Evolutionary conservation across 768 basidiomycete species (phyloP), one percentile per base, ranked within the genome.

Genomic region (Lepiota brunneoincarnata): DNA sequence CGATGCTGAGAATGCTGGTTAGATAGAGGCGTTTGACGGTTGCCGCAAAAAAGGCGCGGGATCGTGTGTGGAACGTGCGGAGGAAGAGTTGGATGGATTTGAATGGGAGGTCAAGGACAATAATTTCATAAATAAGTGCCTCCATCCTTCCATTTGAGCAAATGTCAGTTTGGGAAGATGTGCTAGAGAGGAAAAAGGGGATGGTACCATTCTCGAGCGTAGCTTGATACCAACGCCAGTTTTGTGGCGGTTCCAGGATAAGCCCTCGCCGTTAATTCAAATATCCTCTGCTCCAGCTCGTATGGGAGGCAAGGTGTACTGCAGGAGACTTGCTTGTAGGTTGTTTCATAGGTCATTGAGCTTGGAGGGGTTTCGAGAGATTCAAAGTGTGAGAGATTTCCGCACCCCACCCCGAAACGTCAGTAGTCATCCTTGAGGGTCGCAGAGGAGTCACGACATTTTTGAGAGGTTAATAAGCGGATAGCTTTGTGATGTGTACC

Each of bases 241-340:
- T 59, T 65, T 18, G 61, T 49, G 11, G 68, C 70, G 14, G 43
- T 50, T 12, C 59, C 61, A 3, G 64, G 66, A 58, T 59, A 63
- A 4, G 60, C 59, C 35, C 58, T 43, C 2, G 69, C 67, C 0
- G 69, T 54, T 10, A 69, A 54, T 54, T 71, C 69, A n/a, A 72
- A 66, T 26, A 73, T 71, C 4, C 69, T 63, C 26, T 64, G 61
- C 56, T 70, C 65, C 28, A 73, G 55, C 18, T 73, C 72, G 38
- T 64, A 64, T 0, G 72, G 72, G 6, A 73, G 66, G 12, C 24
- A 50, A 38, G 6, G 24, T n/a, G 43, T 44, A 17, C 7, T 7
- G 26, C 26, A 7, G 31, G 31, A 9, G n/a, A n/a, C n/a, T 9
- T 31, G 7, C 31, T 31, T 31, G 31, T 31, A 4, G 6, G 11